phyloP scores from a whole-genome alignment of 2,329 filamentous ascomycete genomes.

The Sporothrix schenckii region DNA sequence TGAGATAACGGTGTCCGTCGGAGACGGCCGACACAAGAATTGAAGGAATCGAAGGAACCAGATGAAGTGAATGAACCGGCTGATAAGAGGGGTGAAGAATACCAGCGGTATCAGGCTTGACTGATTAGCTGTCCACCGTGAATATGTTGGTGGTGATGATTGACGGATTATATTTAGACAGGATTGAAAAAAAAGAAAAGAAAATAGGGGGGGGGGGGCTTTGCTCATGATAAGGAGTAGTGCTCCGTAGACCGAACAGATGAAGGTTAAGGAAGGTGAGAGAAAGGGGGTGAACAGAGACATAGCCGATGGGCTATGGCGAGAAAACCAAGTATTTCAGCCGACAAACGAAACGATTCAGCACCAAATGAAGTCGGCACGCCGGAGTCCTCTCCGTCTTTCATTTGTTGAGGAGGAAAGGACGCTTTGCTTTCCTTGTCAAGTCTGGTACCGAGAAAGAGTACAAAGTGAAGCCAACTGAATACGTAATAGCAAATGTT shows the following conservation, averaged over 20 bases:
- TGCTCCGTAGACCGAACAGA: too few species aligned
- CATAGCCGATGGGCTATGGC: not conserved
- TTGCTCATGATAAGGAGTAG: too few species aligned
- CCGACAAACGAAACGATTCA: not conserved
- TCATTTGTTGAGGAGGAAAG: not conserved
- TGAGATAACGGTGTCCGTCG: not conserved
- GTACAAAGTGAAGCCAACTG: not conserved
- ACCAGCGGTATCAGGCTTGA: not conserved
- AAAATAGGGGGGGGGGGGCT: too few species aligned
- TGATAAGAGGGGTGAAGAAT: not conserved
- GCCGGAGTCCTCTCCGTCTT: not conserved
- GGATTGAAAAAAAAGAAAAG: too few species aligned
- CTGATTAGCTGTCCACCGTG: too few species aligned
- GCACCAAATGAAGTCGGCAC: not conserved
- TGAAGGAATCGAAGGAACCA: too few species aligned
- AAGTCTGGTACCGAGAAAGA: not conserved
- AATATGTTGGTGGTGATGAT: too few species aligned
- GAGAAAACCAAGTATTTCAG: not conserved
- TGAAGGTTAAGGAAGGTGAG: not conserved
- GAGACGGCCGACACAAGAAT: not conserved
- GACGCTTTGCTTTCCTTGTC: not conserved
- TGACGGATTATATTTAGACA: too few species aligned
- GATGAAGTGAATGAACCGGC: too few species aligned
- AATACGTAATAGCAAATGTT: not conserved
- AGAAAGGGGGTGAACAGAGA: slow-evolving; percentile 1